A percentile compares a stretch with the other conserved stretches of the same genome.
Conservation (phyloP, 2,329 filamentous ascomycete species). For the Emmonsia crescens region DNA sequence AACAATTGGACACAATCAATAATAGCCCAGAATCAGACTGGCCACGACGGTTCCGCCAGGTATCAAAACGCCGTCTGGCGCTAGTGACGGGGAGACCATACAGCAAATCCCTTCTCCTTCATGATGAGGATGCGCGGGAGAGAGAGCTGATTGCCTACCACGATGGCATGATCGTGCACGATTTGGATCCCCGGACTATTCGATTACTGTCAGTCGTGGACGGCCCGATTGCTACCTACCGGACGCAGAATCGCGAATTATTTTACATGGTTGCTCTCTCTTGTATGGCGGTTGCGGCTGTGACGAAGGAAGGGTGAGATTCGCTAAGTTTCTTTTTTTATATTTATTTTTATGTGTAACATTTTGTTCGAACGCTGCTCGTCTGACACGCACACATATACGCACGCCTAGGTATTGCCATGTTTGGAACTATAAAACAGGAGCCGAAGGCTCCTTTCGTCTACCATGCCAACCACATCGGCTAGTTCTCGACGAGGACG, state of each 20-base stretch:
- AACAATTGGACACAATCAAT: background rate
- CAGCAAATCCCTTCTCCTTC: conserved; percentile 5
- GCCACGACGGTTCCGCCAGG: conserved; percentile 7
- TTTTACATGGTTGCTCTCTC: conserved; percentile 15
- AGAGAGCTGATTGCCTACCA: background rate
- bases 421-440: conserved; percentile 20
- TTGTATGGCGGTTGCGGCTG: conserved; percentile 14
- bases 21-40: conserved; percentile 4
- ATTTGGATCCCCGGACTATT: background rate
- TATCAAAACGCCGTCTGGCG: conserved; percentile 17
- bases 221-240: conserved; percentile 7
- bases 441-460: conserved; percentile 17
- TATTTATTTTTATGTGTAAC: conserved; percentile 3
- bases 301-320: conserved; percentile 17
- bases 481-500: conserved; percentile 16
- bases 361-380: conserved; percentile 3
- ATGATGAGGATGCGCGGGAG: background rate
- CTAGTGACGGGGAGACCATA: conserved; percentile 18
- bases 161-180: background rate
- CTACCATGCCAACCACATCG: conserved; percentile 15
- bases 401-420: conserved; percentile 22
- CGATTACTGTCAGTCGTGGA: background rate
- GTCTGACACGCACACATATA: background rate
- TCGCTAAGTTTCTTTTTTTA: conserved; percentile 6
- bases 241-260: conserved; percentile 16